Conservation (phyloP, 495 filamentous ascomycete genomes). For the Tuber umbilicatum region DNA sequence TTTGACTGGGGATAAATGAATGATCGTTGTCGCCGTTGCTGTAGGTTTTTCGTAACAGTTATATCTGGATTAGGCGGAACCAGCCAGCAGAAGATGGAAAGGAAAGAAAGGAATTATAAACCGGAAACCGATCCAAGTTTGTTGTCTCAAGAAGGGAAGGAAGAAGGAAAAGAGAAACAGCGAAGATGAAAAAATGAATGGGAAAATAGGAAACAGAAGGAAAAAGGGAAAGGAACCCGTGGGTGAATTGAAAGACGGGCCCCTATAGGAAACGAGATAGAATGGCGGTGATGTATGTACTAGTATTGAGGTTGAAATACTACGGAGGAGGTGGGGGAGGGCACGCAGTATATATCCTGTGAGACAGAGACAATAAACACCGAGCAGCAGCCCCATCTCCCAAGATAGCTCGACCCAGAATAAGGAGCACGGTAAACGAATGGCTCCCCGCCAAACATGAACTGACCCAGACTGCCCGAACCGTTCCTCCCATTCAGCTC, state of each 20-base stretch:
- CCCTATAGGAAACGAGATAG: constrained; percentile 9
- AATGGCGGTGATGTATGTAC: constrained; percentile 6
- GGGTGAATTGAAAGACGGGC: background rate
- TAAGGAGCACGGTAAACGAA: background rate
- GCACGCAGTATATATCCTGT: constrained; percentile 3
- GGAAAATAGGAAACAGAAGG: background rate
- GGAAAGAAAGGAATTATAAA: background rate
- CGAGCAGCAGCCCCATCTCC: background rate
- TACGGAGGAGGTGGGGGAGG: background rate
- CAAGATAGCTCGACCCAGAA: background rate
- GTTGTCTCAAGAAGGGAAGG: constrained; percentile 9
- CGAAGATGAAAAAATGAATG: constrained; percentile 10
- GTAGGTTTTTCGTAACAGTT: background rate
- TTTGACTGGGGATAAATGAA: background rate
- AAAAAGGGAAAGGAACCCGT: constrained; percentile 5
- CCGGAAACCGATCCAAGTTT: constrained; percentile 2
- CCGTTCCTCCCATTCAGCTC: background rate
- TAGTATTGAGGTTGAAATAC: background rate
- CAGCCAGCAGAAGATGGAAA: background rate
- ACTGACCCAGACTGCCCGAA: background rate
- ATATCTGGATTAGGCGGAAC: constrained; percentile 1
- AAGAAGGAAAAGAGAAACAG: constrained; percentile 11
- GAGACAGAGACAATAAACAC: background rate
- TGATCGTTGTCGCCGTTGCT: background rate
- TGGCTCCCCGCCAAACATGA: background rate